Base-by-base conservation (phyloP, 306 rosid species). In the Hippophae gyantsensis region DNA sequence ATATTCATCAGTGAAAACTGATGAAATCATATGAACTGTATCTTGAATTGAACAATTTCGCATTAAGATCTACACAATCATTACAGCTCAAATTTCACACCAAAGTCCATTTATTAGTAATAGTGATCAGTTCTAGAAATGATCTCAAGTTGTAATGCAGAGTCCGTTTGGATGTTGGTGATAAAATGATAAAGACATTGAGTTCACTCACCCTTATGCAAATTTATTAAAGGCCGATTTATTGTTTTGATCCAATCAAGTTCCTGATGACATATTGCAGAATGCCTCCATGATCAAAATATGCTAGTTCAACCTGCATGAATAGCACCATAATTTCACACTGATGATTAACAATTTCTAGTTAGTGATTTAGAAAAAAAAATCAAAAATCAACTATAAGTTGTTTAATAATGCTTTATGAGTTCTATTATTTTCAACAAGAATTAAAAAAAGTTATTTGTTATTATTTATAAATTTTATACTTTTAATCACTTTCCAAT, bases 201-300 rank as follows among this genome's bases (percentile, higher is more conserved):
- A 72, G 46, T 56, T 43, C 6, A 52, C 52, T 63, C 58, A 44
- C 60, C 68, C 43, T 41, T 61, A 61, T 23, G 61, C 72, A 52
- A 53, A 63, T 52, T 47, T 46, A 5, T 23, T 42, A 38, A 12
- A 7, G 54, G 54, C 64, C 14, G 14, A 57, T 48, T 79, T 79
- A 86, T 41, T 82, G 71, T 55, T 70, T 79, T 10, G 79, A 69
- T 51, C 70, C 61, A 75, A 90, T 87, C 84, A 90, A 77, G 74
- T 87, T 87, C 66, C 98, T 81, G 79, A 90, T 90, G 57, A 79
- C 96, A 62, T 81, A 90, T 2, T 84, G 98, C 43, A 90, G 62
- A 63, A 90, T 90, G 72, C 98, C 98, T 57, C 96, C 96, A 57
- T 90, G 96, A 46, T 80, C 73, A 53, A 90, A 87, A 79, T 90